Evolutionary conservation across 306 rosid genomes (phyloP), one percentile per base, ranked within the genome.

Genomic region (Prunus mira): DNA sequence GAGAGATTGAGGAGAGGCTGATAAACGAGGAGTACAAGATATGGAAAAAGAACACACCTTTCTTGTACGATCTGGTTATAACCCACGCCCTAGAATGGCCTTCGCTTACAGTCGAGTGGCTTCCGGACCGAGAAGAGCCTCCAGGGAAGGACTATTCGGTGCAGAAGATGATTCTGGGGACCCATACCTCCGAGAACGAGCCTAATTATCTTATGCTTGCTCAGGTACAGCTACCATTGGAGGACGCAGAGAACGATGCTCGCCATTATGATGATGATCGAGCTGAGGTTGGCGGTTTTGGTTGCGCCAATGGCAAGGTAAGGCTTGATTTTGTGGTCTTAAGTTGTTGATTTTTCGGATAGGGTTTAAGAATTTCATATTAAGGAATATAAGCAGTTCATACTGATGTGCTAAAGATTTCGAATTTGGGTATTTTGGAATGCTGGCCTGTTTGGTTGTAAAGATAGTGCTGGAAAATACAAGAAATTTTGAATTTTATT

Each of bases 71-170:
- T 86, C 89, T 96, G 57, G 91, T 96, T 22, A 91, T 96, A 4
- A 96, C 99, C 4, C 98, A 96, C 69, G 99, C 99, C n/a, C 87
- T 96, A 13, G 99, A 92, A 70, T 96, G 99, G 98, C 99, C 99
- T 12, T 92, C 99, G 0, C 98, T 96, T 76, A 96, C 99, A 47
- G 98, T 96, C 43, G 97, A 96, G 63, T 96, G 99, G 98, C 87
- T 96, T 25, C 97, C 99, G 0, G 97, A 92, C 66, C 87, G 96
- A 7, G 91, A 89, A 3, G 98, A 96, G 76, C 99, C 99, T 5
- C 82, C 97, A 0, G 99, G 99, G 19, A 96, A 92, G 84, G 99
- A 96, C n/a, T 89, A 91, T 64, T 96, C 98, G 1, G 86, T 96
- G 6, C 98, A 96, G 85, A 96, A 96, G 88, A 82, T 96, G 87